A percentile compares a stretch with the other conserved stretches of the same genome.
Conservation (phyloP, 1,139 yeast species). For the Scheffersomyces cryptocercus region DNA sequence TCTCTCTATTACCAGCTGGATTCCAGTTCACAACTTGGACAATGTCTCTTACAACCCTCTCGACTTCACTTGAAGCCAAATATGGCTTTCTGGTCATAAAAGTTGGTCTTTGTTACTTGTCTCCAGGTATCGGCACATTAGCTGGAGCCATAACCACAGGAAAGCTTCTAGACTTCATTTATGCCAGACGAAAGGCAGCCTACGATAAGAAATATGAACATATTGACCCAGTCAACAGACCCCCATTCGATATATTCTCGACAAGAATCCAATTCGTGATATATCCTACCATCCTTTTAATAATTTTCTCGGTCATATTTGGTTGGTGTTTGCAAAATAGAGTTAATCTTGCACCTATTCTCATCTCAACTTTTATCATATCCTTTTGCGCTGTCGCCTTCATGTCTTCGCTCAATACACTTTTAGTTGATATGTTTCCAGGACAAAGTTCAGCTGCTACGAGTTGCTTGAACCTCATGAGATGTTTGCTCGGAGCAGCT, state of each 20-base stretch:
- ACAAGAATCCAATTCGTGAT: constrained; percentile 28
- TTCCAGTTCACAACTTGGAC: constrained; percentile 69
- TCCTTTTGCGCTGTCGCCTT: constrained; percentile 42
- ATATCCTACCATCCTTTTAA: constrained; percentile 28
- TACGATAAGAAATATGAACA: constrained; percentile 47
- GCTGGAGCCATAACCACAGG: constrained; percentile 53
- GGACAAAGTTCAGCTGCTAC: constrained; percentile 31
- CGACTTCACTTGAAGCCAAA: constrained; percentile 49
- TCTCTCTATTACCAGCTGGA: constrained; percentile 51
- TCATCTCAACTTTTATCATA: constrained; percentile 54
- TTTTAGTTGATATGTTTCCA: constrained; percentile 34
- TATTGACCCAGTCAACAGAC: constrained; percentile 32
- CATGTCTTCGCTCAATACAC: constrained; percentile 26
- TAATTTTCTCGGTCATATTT: constrained; percentile 47
- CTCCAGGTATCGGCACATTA: constrained; percentile 63
- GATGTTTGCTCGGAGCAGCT: constrained; percentile 24
- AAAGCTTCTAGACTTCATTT: constrained; percentile 45
- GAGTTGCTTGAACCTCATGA: constrained; percentile 29
- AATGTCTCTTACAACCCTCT: constrained; percentile 63
- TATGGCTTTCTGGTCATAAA: constrained; percentile 54
- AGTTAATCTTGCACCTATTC: constrained; percentile 53
- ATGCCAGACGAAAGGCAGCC: constrained; percentile 26
- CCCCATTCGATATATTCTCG: constrained; percentile 25
- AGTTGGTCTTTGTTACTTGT: constrained; percentile 64
- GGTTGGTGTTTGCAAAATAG: constrained; percentile 69